phyloP scores from a whole-genome alignment of 129 eudicot genomes.

The Centaurea solstitialis region DNA sequence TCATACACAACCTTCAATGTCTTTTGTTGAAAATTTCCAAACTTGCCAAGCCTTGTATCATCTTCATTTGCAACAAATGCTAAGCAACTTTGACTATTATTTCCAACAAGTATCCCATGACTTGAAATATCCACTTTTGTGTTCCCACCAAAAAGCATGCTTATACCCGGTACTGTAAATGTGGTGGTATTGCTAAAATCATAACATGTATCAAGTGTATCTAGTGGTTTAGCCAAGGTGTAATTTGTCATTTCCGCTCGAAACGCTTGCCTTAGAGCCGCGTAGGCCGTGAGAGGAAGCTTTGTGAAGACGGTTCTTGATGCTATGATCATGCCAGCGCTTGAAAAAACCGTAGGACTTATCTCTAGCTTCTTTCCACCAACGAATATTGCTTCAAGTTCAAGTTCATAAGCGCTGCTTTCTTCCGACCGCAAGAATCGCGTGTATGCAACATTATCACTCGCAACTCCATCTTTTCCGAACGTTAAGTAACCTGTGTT shows the following conservation, averaged over 20 bases:
- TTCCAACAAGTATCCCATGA: slow-evolving; percentile 37
- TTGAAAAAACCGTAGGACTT: slow-evolving; percentile 42
- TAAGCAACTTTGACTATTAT: slow-evolving; percentile 41
- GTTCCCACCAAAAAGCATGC: slow-evolving; percentile 49
- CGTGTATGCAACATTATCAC: slow-evolving; percentile 24
- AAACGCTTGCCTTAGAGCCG: slow-evolving; percentile 47
- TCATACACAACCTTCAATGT: slow-evolving; percentile 69
- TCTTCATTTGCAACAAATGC: slow-evolving; percentile 71
- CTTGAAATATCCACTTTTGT: slow-evolving; percentile 28
- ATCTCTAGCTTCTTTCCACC: slow-evolving; percentile 51
- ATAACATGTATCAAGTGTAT: slow-evolving; percentile 76
- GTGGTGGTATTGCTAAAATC: slow-evolving; percentile 51
- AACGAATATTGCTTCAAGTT: slow-evolving; percentile 33
- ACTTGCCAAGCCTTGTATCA: slow-evolving; percentile 41
- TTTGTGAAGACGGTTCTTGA: slow-evolving; percentile 86
- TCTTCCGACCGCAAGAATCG: slow-evolving; percentile 39
- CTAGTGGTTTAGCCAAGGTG: slow-evolving; percentile 42
- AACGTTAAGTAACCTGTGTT: slow-evolving; percentile 53
- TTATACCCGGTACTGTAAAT: slow-evolving; percentile 45
- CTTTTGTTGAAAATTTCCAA: slow-evolving; percentile 77
- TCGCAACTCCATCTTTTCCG: slow-evolving; percentile 37
- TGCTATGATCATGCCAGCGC: slow-evolving; percentile 63
- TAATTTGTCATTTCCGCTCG: slow-evolving; percentile 51
- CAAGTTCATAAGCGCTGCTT: slow-evolving; percentile 44
- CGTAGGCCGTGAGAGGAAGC: slow-evolving; percentile 67